Percentiles rank a stretch among this genome's conserved stretches.
Conservation (phyloP, 2,329 filamentous ascomycete species). For the Escovopsis weberi region DNA sequence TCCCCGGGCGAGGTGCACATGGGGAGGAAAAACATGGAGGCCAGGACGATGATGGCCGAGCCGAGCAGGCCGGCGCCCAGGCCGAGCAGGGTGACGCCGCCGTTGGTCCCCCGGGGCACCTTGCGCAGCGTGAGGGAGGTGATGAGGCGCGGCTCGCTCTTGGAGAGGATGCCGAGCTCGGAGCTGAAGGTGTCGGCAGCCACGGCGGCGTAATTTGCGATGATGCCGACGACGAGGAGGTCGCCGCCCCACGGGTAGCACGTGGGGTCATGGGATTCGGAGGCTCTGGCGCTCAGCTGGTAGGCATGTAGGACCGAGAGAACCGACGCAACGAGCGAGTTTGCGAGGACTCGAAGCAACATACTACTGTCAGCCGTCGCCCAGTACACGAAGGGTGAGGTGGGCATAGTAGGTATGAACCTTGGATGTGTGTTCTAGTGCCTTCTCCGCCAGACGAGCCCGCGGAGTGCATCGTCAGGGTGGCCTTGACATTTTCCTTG, state of each 20-base stretch:
- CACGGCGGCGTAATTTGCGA: conserved; percentile 80
- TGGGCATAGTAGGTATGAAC: conserved; percentile 14
- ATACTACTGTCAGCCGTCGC: not conserved
- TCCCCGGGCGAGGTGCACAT: conserved; percentile 40
- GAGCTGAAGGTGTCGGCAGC: conserved; percentile 90
- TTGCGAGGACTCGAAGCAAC: conserved; percentile 52
- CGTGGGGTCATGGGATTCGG: conserved; percentile 26
- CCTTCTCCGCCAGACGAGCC: conserved; percentile 68
- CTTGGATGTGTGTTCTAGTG: conserved; percentile 71
- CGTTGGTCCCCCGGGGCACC: conserved; percentile 86
- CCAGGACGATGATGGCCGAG: conserved; percentile 53
- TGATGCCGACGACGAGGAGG: conserved; percentile 48
- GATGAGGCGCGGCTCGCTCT: conserved; percentile 64
- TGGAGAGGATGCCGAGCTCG: conserved; percentile 83
- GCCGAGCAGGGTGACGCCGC: conserved; percentile 68
- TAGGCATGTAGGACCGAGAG: conserved; percentile 44
- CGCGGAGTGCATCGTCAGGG: conserved; percentile 61
- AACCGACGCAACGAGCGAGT: conserved; percentile 65
- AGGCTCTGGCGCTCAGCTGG: conserved; percentile 37
- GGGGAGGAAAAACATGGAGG: conserved; percentile 52
- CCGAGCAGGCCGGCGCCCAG: conserved; percentile 61
- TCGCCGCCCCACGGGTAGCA: conserved; percentile 50
- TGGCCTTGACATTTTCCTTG: conserved; percentile 75
- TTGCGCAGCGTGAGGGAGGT: conserved; percentile 61
- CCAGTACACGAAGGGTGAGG: no score